Base-by-base conservation (phyloP, 352 stramenopile genomes). In the Phytophthora quininea region DNA sequence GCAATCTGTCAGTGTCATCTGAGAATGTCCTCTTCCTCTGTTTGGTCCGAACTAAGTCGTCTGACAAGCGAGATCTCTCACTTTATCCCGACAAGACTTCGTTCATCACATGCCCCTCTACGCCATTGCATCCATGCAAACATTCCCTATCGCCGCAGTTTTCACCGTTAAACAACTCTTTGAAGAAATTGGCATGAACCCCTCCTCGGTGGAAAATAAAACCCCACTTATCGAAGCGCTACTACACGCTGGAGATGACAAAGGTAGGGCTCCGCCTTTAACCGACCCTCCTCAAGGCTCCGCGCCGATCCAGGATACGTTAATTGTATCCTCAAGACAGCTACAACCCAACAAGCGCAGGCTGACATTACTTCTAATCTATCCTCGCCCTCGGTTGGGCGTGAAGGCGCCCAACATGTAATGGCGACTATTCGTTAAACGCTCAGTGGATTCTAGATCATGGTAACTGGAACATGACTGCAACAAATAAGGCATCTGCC, bases 351-450 rank as follows among this genome's bases (percentile, higher is more conserved):
- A 40, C 35, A 40, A 40, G 35, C 6, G 6, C 35, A 40, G 35
- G 10, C 35, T 40, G 10, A 40, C 6, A 40, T 40, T 40, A 40
- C 35, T 11, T 40, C 35, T 40, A 40, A 40, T 40, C 6, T 11
- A 11, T 40, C 35, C 10, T 71, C 62, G 2, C 62, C 71, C 29
- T 75, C 56, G 1, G 71, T 71, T 46, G 15, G 50, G 0, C 52
- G 52, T 35, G 58, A 45, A 2, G 46, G 35, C 24, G 61, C 52
- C 4, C 33, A 68, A 37, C 61, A 68, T 29, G 46, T 35, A 3
- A 69, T 56, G 19, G 27, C 3, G 19, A 14, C 8, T 45, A 53
- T 19, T 14, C 31, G 2, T 42, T 56, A 9, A 58, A 15, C 19
- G 24, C 14, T 9, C 29, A 47, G 12, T 62, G 54, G 43, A 46